Conservation (phyloP, 345 rosid genomes). For the Cochlearia excelsa region DNA sequence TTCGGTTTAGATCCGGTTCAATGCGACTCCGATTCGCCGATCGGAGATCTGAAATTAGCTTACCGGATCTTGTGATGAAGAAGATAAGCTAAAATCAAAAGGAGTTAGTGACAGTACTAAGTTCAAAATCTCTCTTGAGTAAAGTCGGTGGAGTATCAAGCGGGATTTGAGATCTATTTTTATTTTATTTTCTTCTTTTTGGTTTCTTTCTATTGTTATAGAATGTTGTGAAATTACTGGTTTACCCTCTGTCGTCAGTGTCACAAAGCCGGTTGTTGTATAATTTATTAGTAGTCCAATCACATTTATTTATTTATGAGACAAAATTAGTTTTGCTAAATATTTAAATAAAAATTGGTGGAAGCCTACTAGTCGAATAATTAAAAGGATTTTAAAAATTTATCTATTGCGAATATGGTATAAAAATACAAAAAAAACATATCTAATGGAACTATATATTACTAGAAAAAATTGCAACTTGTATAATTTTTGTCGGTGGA, state of each 20-base stretch:
- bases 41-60: slow-evolving; percentile 25
- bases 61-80: neutral
- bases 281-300: neutral
- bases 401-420: no score
- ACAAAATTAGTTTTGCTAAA: no score
- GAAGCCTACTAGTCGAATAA: no score
- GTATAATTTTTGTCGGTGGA: no score
- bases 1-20: slow-evolving; percentile 23
- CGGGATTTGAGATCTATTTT: slow-evolving; percentile 35
- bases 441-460: no score
- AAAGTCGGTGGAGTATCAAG: slow-evolving; percentile 36
- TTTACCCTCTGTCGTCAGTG: slow-evolving; percentile 2
- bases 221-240: neutral
- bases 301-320: neutral
- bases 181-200: neutral
- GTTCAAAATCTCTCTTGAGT: neutral
- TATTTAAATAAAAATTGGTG: neutral
- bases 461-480: no score
- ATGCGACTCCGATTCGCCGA: slow-evolving; percentile 6
- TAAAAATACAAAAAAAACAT: no score
- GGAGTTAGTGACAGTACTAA: slow-evolving; percentile 18
- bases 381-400: no score
- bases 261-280: slow-evolving; percentile 1
- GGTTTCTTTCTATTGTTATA: neutral
- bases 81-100: neutral